phyloP scores from a whole-genome alignment of 805 yeast genomes.

The Cyberlindnera xylosilytica region DNA sequence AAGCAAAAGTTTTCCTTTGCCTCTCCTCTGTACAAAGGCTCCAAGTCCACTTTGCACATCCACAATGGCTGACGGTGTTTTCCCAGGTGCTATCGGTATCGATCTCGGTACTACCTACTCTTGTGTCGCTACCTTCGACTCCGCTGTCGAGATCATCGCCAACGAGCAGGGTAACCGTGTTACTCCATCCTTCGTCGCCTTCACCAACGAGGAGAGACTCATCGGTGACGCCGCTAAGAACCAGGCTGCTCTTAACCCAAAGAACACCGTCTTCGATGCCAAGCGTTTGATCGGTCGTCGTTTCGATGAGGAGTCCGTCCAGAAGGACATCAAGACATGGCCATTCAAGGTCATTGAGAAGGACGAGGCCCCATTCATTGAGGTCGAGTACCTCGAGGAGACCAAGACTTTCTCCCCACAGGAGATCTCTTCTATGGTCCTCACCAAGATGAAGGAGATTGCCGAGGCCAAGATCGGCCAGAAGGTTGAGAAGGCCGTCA shows the following conservation, averaged over 20 bases:
- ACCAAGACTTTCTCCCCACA: conserved; percentile 65
- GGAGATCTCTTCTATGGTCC: conserved; percentile 67
- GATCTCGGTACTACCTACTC: conserved; percentile 90
- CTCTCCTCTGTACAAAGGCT: conserved; percentile 6
- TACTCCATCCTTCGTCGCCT: conserved; percentile 79
- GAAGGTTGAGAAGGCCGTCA: conserved; percentile 70
- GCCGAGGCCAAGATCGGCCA: conserved; percentile 76
- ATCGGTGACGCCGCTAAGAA: conserved; percentile 84
- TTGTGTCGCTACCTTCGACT: conserved; percentile 77
- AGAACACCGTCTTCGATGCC: conserved; percentile 78
- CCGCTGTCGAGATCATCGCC: conserved; percentile 76
- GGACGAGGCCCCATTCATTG: conserved; percentile 64
- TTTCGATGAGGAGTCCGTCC: conserved; percentile 72
- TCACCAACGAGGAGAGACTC: conserved; percentile 74
- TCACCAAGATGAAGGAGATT: conserved; percentile 79
- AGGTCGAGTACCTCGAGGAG: conserved; percentile 69
- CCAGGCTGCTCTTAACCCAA: conserved; percentile 79
- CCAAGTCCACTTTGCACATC: conserved; percentile 11
- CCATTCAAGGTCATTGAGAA: conserved; percentile 70
- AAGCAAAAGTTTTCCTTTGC: conserved; percentile 14
- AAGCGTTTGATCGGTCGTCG: conserved; percentile 81
- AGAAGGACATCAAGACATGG: conserved; percentile 90
- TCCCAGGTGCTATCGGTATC: conserved; percentile 99
- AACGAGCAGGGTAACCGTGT: conserved; percentile 86
- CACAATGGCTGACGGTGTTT: conserved; percentile 95